A percentile compares a stretch with the other conserved stretches of the same genome.
Conservation (phyloP, 2,329 filamentous ascomycete genomes). For the Rachicladosporium sp. region DNA sequence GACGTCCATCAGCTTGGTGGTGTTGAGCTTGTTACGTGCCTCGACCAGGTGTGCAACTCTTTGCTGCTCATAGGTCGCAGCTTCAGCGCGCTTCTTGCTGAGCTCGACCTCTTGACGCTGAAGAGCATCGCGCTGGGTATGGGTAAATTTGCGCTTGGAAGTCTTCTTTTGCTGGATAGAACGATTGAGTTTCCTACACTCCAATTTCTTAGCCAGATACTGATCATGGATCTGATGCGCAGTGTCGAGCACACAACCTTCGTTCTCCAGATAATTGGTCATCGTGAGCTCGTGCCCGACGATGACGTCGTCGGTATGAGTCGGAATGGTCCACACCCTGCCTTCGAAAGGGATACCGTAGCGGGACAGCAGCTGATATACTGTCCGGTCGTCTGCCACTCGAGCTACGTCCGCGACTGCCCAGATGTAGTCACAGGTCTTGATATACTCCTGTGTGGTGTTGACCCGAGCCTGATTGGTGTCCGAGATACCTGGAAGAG, state of each 20-base stretch:
- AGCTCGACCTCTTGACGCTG: constrained; percentile 3
- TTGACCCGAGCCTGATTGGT: constrained; percentile 12
- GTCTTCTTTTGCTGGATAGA: constrained; percentile 3
- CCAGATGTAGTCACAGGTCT: constrained; percentile 14
- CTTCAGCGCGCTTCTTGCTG: background rate
- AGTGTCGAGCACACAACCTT: background rate
- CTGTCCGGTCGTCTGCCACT: constrained; percentile 7
- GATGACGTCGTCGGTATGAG: constrained; percentile 11
- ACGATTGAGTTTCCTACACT: constrained; percentile 4
- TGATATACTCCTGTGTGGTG: constrained; percentile 9
- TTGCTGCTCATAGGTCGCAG: background rate
- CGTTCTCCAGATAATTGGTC: constrained; percentile 4
- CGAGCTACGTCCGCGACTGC: constrained; percentile 11
- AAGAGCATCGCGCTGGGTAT: constrained; percentile 5
- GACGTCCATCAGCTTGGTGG: constrained; percentile 2
- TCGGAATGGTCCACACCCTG: constrained; percentile 12
- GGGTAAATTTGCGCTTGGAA: constrained; percentile 2
- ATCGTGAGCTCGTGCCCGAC: constrained; percentile 5
- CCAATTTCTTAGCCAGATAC: constrained; percentile 2
- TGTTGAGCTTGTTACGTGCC: constrained; percentile 9
- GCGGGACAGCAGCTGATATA: constrained; percentile 8
- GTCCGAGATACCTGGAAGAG: constrained; percentile 11
- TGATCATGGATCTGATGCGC: background rate
- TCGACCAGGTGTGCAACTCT: constrained; percentile 8
- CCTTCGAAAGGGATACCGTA: constrained; percentile 12